These are phyloP conservation scores for Solanum stenotomum DNA, from an alignment of 257 asterid genomes.

Conservation along the genomic window DNA sequence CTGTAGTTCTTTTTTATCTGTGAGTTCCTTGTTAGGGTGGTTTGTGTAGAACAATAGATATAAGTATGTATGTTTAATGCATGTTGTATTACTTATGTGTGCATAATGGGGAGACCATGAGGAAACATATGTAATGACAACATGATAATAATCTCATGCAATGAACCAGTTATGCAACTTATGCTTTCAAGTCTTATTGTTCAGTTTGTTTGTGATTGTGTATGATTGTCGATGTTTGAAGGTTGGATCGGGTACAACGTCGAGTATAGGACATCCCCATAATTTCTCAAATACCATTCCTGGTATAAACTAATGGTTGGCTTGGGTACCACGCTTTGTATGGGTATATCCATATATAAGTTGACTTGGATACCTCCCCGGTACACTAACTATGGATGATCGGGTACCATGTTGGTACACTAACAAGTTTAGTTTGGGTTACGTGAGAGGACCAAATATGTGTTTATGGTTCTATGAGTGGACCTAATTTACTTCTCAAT, in stretches of 20 bases:
- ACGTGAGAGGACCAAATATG: neutral
- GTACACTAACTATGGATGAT: neutral
- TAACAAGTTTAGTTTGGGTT: neutral
- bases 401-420: neutral
- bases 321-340: neutral
- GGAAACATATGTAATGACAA: neutral
- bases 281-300: too few species aligned
- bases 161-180: neutral
- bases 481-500: neutral
- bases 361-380: neutral
- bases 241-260: neutral
- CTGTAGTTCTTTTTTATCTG: neutral
- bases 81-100: neutral
- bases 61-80: too few species aligned
- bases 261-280: neutral
- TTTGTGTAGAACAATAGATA: too few species aligned
- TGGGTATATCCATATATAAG: neutral
- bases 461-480: neutral
- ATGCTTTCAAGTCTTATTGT: neutral
- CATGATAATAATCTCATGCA: neutral
- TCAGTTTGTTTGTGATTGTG: too few species aligned
- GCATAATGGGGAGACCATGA: neutral
- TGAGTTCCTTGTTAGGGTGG: neutral
- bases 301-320: neutral
- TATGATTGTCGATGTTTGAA: too few species aligned